phyloP scores from a whole-genome alignment of 2,329 filamentous ascomycete genomes.

The Sclerotiophoma versabilis region DNA sequence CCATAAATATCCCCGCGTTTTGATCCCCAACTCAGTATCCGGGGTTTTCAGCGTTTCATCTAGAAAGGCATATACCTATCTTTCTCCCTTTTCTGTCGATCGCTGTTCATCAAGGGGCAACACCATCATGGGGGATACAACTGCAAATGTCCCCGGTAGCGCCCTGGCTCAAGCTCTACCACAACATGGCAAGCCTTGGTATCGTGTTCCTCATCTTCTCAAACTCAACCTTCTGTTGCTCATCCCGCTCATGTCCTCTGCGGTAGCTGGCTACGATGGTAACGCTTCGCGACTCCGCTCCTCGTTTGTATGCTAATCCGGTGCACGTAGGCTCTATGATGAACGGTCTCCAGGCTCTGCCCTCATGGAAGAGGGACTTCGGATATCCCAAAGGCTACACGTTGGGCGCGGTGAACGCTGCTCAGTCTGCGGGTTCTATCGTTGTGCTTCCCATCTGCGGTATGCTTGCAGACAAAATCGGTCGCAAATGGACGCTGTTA shows the following conservation, averaged over 20 bases:
- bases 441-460: conserved; percentile 32
- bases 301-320: too few species aligned
- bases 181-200: conserved; percentile 48
- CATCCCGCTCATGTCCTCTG: conserved; percentile 60
- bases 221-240: conserved; percentile 61
- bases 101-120: too few species aligned
- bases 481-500: conserved; percentile 28
- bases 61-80: too few species aligned
- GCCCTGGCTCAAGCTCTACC: too few species aligned
- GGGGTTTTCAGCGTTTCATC: too few species aligned
- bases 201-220: conserved; percentile 60
- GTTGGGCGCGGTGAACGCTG: conserved; percentile 28
- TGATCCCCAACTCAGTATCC: too few species aligned
- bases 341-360: conserved; percentile 33
- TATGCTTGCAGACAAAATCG: conserved; percentile 36
- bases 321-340: conserved; percentile 21
- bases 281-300: conserved; percentile 26
- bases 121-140: too few species aligned
- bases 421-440: conserved; percentile 35
- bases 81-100: too few species aligned
- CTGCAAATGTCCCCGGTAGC: too few species aligned
- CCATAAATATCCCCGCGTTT: too few species aligned
- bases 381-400: too few species aligned
- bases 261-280: conserved; percentile 63
- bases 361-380: conserved; percentile 9